These are phyloP conservation scores for Zea mays DNA, from an alignment of 176 grass and related monocot genomes.

Conservation along the genomic window DNA sequence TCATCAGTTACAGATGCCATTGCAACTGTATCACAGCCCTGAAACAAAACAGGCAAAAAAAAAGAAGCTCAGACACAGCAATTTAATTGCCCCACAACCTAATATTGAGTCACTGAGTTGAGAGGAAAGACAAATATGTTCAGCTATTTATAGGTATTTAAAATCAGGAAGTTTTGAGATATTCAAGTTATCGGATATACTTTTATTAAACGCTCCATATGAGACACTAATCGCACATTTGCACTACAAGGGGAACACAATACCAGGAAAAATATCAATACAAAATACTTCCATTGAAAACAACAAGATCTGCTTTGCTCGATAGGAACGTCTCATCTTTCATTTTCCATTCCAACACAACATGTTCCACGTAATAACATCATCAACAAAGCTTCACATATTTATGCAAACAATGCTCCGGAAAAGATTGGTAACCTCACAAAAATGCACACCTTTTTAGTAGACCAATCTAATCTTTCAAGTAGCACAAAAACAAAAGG, in stretches of 20 bases:
- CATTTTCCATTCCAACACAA: conserved; percentile 12
- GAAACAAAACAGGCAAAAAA: conserved; percentile 5
- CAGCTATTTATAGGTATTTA: neutral
- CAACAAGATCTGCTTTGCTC: conserved; percentile 1
- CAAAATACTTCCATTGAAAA: neutral
- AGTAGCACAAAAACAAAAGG: neutral
- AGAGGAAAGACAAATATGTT: conserved; percentile 25
- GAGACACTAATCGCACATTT: neutral
- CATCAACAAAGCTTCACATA: neutral
- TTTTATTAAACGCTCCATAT: neutral
- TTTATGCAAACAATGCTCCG: neutral
- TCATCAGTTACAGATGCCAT: conserved; percentile 60
- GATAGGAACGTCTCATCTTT: neutral
- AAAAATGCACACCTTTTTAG: neutral
- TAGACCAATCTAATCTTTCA: conserved; percentile 1
- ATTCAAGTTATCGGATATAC: neutral
- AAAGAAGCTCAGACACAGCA: conserved; percentile 12
- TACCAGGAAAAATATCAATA: neutral
- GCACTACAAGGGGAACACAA: neutral
- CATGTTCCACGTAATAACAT: neutral
- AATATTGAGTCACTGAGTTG: neutral
- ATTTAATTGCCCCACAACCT: neutral
- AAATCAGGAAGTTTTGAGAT: neutral
- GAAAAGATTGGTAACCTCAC: neutral
- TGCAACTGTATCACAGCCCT: conserved; percentile 17